phyloP scores from a whole-genome alignment of 2,329 filamentous ascomycete genomes.

The Pezicula carpinea region DNA sequence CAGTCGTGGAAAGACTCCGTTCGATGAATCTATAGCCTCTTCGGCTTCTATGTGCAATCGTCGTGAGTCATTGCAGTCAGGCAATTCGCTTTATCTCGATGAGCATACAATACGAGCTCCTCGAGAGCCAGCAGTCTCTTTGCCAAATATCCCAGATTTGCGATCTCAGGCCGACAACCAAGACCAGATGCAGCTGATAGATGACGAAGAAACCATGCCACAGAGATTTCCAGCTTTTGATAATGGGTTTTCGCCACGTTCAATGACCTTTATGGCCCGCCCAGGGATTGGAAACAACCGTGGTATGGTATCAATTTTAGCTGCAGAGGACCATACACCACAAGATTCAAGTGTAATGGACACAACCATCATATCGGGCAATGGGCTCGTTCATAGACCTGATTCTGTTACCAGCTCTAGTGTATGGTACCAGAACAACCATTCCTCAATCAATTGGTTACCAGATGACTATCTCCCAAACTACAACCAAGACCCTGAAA shows the following conservation, averaged over 20 bases:
- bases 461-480: constrained; percentile 21
- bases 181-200: too few relatives aligned
- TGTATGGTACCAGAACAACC: constrained; percentile 15
- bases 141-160: too few relatives aligned
- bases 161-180: too few relatives aligned
- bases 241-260: neutral
- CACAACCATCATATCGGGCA: neutral
- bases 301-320: neutral
- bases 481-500: constrained; percentile 8
- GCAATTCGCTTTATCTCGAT: too few relatives aligned
- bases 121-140: too few relatives aligned
- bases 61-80: neutral
- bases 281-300: neutral
- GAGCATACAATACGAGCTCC: too few relatives aligned
- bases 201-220: too few relatives aligned
- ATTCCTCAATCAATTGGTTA: constrained; percentile 23
- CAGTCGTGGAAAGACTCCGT: neutral
- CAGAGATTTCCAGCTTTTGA: neutral
- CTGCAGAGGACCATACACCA: neutral
- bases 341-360: neutral
- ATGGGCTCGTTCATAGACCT: neutral
- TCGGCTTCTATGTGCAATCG: neutral
- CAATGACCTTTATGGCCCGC: neutral
- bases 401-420: neutral
- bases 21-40: neutral